Base-by-base conservation (phyloP, 2,329 filamentous ascomycete genomes). In the Fusarium foetens region DNA sequence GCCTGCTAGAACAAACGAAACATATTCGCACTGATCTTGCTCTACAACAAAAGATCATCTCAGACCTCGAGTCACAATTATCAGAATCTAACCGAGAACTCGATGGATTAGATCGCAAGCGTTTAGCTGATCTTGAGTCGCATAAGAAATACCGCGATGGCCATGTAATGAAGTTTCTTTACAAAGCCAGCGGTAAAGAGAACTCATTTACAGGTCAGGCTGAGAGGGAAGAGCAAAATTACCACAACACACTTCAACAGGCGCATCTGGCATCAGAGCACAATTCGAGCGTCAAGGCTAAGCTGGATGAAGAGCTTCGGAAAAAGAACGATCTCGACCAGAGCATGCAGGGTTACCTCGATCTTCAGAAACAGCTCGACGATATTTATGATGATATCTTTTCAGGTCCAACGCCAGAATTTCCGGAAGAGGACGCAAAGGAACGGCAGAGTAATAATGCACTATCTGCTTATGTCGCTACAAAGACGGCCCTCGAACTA, bases 151-250 rank as follows among this genome's bases (percentile, higher is more conserved):
- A 88, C 75, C 85, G 86, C 60, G 84, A 88, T 79, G 86, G 84
- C 48, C 83, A 85, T 52, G 80, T 88, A 74, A 83, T 82, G 59
- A 85, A 87, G 42, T 86, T 87, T 73, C 80, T 84, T 42, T 86
- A 87, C 81, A 86, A 84, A 65, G 80, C 87, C 14, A 81, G 83
- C 8, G 85, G 87, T 33, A 84, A 84, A 68, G 82, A 82, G 45
- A 84, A 77, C 6, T 72, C 74, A 13, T 80, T 78, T 53, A 79
- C 81, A 21, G 82, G 82, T n/a, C 83, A 82, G 54, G 85, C 86
- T 19, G 82, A 83, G 53, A 87, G 86, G 68, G 87, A 89, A 76
- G 87, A 89, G 76, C 79, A 80, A 46, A 87, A 89, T 68, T 90
- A 88, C 76, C 82, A 87, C 31, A 84, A 87, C 49, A 87, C 84